Conservation (phyloP, 768 basidiomycete genomes). For the Boletus vermiculosoides region DNA sequence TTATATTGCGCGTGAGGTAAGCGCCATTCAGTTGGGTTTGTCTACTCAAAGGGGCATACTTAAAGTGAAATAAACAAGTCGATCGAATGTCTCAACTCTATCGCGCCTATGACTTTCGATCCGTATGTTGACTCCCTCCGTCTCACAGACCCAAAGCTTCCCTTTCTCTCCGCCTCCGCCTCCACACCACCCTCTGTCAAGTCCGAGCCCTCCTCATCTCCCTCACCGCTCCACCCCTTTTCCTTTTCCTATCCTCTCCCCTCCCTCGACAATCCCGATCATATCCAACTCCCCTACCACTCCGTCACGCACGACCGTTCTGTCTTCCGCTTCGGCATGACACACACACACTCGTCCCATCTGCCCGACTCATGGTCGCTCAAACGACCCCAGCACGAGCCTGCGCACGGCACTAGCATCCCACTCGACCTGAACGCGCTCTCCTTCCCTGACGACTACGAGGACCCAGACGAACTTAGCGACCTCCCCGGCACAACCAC, state of each 20-base stretch:
- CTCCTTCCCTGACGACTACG: constrained; percentile 62
- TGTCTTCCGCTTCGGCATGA: constrained; percentile 30
- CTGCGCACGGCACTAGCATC: constrained; percentile 13
- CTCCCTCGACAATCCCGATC: not conserved
- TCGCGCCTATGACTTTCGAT: constrained; percentile 23
- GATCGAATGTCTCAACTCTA: not conserved
- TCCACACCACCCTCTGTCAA: constrained; percentile 26
- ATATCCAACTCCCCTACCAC: not conserved
- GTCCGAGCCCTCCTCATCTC: constrained; percentile 28
- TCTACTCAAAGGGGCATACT: constrained; percentile 11
- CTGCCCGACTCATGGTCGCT: constrained; percentile 22
- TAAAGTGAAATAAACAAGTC: not conserved
- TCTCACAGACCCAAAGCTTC: constrained; percentile 11
- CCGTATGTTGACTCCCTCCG: constrained; percentile 19
- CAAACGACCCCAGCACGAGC: constrained; percentile 17
- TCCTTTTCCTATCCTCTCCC: constrained; percentile 23
- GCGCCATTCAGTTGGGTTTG: not conserved
- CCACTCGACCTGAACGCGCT: constrained; percentile 32
- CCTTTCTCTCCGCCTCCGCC: not conserved
- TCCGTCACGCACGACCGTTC: not conserved
- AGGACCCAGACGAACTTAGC: constrained; percentile 54
- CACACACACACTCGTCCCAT: constrained; percentile 10
- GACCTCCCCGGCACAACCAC: constrained; percentile 37
- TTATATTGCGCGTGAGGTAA: constrained; percentile 18
- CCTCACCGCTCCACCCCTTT: constrained; percentile 21